Conservation (phyloP, 2,329 filamentous ascomycete species). For the Macrophomina phaseolina region DNA sequence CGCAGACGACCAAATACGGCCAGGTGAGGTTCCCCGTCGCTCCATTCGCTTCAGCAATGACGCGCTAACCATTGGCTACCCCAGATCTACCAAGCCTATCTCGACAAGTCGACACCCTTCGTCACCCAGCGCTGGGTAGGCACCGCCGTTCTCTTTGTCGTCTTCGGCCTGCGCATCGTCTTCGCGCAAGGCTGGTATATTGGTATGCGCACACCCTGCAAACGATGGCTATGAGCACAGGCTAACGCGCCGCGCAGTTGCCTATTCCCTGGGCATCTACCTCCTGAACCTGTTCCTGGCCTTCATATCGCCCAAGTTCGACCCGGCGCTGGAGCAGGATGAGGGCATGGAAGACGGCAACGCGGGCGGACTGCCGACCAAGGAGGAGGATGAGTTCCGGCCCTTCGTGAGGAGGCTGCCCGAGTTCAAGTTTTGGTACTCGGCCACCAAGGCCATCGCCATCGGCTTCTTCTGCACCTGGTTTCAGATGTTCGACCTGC, state of each 20-base stretch:
- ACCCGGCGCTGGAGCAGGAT: conserved; percentile 93
- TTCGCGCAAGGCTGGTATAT: conserved; percentile 98
- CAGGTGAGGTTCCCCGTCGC: conserved; percentile 60
- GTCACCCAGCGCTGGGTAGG: conserved; percentile 88
- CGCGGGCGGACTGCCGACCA: conserved; percentile 82
- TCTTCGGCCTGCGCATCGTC: conserved; percentile 90
- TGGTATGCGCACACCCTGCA: conserved; percentile 60
- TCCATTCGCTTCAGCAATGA: background rate
- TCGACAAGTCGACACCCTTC: conserved; percentile 92
- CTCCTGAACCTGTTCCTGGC: conserved; percentile 98
- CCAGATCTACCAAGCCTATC: conserved; percentile 90
- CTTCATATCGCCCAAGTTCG: conserved; percentile 98
- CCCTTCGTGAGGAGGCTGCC: conserved; percentile 95
- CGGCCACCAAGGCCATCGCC: conserved; percentile 82
- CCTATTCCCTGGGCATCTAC: conserved; percentile 97
- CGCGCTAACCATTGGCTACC: background rate
- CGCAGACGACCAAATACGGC: conserved; percentile 78
- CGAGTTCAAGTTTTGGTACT: conserved; percentile 99
- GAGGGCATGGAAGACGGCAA: conserved; percentile 93
- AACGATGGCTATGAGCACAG: background rate
- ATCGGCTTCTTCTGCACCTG: conserved; percentile 89
- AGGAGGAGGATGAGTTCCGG: conserved; percentile 96
- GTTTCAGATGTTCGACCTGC: conserved; percentile 94
- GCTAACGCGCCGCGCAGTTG: conserved; percentile 63
- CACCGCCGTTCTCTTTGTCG: conserved; percentile 74